A percentile compares a stretch with the other conserved stretches of the same genome.
Conservation (phyloP, 202 grass and related monocot species). For the Schoenoplectus triqueter region DNA sequence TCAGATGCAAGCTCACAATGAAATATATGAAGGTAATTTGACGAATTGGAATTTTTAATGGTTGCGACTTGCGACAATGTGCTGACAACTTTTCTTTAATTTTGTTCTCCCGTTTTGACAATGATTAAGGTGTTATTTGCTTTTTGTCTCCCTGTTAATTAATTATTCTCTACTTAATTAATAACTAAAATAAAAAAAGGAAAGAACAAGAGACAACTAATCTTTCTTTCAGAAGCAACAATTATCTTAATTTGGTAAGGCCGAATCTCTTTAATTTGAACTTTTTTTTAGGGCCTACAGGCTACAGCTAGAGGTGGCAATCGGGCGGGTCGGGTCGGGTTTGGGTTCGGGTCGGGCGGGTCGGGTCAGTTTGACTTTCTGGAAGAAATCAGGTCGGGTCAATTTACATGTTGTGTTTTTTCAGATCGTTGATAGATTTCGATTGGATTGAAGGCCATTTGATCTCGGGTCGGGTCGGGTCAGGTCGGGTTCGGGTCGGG, state of each 20-base stretch:
- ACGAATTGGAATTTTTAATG: not conserved
- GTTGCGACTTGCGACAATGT: not conserved
- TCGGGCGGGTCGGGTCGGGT: too few relatives aligned
- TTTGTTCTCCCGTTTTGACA: not conserved
- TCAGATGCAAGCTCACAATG: not conserved
- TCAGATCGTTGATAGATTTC: too few relatives aligned
- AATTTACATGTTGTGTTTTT: too few relatives aligned
- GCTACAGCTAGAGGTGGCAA: too few relatives aligned
- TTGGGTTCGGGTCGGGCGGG: too few relatives aligned
- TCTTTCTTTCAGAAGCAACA: slow-evolving; percentile 16
- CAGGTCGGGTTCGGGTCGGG: too few relatives aligned
- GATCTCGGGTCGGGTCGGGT: too few relatives aligned
- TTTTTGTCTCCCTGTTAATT: not conserved
- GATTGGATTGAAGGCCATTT: too few relatives aligned
- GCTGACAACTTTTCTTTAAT: not conserved
- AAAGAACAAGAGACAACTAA: not conserved
- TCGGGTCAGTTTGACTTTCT: too few relatives aligned
- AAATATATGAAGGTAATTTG: not conserved
- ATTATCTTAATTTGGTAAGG: not conserved
- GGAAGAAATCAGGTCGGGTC: too few relatives aligned
- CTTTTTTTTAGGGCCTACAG: not conserved
- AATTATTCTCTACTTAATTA: not conserved
- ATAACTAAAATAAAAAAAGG: not conserved
- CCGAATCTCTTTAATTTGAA: slow-evolving; percentile 1
- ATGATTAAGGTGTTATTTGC: not conserved